Conservation (phyloP, 176 grass and related monocot genomes). For the Triticum aestivum region DNA sequence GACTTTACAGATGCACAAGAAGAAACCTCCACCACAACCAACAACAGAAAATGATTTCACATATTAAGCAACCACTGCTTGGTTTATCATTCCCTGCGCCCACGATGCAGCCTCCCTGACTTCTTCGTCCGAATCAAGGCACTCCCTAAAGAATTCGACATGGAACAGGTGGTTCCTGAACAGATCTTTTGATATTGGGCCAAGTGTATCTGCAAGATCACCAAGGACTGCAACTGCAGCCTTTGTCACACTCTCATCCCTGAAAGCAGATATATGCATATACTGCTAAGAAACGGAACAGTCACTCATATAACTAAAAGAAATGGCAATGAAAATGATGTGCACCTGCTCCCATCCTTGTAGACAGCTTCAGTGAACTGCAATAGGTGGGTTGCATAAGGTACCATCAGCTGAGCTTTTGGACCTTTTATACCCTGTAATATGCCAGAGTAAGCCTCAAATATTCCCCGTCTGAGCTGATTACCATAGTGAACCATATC, state of each 20-base stretch:
- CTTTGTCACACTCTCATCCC: constrained; percentile 86
- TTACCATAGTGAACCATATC: constrained; percentile 86
- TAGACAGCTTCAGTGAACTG: constrained; percentile 78
- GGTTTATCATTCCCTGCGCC: constrained; percentile 69
- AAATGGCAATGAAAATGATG: constrained; percentile 3
- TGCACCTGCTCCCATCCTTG: constrained; percentile 64
- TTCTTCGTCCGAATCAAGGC: constrained; percentile 60
- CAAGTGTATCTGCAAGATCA: constrained; percentile 75
- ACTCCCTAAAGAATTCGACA: constrained; percentile 70
- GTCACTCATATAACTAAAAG: constrained; percentile 4
- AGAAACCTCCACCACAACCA: constrained; percentile 13
- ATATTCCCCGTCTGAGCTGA: constrained; percentile 74
- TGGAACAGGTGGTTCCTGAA: constrained; percentile 64
- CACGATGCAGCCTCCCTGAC: constrained; percentile 69
- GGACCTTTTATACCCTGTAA: constrained; percentile 80
- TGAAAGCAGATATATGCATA: constrained; percentile 19
- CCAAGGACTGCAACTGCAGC: constrained; percentile 78
- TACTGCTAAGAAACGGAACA: not conserved
- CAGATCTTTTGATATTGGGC: constrained; percentile 54
- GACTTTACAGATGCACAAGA: constrained; percentile 40
- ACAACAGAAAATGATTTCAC: constrained; percentile 22
- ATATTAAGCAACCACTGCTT: constrained; percentile 48
- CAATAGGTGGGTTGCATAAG: constrained; percentile 61
- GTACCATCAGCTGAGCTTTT: constrained; percentile 77
- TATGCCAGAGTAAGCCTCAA: constrained; percentile 93